These are phyloP conservation scores for Warburgia ugandensis DNA, from an alignment of 164 flowering plant genomes.

Conservation along the genomic window DNA sequence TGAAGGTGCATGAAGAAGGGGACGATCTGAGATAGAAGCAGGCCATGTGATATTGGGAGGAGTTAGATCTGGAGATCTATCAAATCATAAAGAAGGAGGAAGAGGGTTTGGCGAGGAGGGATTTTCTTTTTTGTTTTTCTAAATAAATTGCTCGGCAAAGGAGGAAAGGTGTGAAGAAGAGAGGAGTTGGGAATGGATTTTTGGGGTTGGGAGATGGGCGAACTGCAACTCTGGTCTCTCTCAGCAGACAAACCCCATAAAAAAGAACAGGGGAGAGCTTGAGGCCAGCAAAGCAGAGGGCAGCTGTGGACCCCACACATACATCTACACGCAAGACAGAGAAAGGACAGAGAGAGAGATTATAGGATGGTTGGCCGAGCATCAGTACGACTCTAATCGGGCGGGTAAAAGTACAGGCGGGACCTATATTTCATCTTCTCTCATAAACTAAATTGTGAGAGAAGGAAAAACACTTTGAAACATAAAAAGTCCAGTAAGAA, in stretches of 20 bases:
- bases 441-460: too few species aligned
- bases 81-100: conserved; percentile 15
- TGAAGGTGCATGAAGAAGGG: too few species aligned
- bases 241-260: conserved; percentile 17
- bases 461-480: too few species aligned
- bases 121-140: not conserved
- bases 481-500: too few species aligned
- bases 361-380: too few species aligned
- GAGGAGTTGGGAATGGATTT: not conserved
- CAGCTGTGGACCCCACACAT: too few species aligned
- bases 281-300: conserved; percentile 23
- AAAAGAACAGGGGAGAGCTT: conserved; percentile 12
- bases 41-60: conserved; percentile 18
- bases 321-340: too few species aligned
- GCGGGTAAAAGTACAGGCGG: too few species aligned
- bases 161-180: not conserved
- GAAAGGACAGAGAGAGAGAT: too few species aligned
- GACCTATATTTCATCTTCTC: too few species aligned
- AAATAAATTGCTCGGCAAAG: not conserved
- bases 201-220: too few species aligned
- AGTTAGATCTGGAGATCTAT: conserved; percentile 29
- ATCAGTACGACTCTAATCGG: too few species aligned
- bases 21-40: conserved; percentile 19
- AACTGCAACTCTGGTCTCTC: conserved; percentile 10
- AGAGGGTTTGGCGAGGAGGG: not conserved